phyloP scores from a whole-genome alignment of 2,329 filamentous ascomycete genomes.

The Aspergillus sp. region DNA sequence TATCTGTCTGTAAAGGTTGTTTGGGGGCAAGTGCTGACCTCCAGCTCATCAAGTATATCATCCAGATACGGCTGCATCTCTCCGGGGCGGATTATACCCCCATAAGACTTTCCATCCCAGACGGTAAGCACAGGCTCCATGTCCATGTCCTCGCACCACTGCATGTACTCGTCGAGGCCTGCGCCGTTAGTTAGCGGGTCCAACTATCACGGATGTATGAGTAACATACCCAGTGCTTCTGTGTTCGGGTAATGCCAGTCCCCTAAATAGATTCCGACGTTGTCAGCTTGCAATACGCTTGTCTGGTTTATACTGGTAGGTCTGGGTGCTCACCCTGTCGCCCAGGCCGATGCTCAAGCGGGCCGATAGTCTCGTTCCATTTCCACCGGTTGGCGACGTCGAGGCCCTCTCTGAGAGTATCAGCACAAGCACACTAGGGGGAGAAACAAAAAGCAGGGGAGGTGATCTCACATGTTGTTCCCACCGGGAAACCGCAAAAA shows the following conservation, averaged over 20 bases:
- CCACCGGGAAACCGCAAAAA: slow-evolving; percentile 69
- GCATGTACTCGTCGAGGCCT: slow-evolving; percentile 60
- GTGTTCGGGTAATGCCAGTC: slow-evolving; percentile 66
- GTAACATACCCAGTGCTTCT: slow-evolving; percentile 57
- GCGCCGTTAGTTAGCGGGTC: accelerated
- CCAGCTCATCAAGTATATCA: slow-evolving; percentile 65
- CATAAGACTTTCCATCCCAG: slow-evolving; percentile 60
- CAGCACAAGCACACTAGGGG: no score
- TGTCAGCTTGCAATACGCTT: not conserved
- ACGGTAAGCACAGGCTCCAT: slow-evolving; percentile 62
- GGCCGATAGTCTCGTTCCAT: slow-evolving; percentile 51
- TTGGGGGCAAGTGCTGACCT: slow-evolving; percentile 35
- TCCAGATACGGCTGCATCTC: slow-evolving; percentile 62
- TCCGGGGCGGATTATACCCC: slow-evolving; percentile 52
- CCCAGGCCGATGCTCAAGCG: slow-evolving; percentile 54
- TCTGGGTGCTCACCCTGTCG: slow-evolving; percentile 46
- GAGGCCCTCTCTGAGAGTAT: slow-evolving; percentile 30
- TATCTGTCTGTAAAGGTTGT: no score
- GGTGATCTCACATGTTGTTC: slow-evolving; percentile 58
- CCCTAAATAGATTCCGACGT: slow-evolving; percentile 22
- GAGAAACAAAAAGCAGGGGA: no score
- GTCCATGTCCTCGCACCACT: slow-evolving; percentile 64
- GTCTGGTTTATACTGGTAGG: not conserved
- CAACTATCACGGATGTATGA: not conserved
- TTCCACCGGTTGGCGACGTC: slow-evolving; percentile 39